phyloP scores from a whole-genome alignment of 176 grass and related monocot species.

The Carex parvula region DNA sequence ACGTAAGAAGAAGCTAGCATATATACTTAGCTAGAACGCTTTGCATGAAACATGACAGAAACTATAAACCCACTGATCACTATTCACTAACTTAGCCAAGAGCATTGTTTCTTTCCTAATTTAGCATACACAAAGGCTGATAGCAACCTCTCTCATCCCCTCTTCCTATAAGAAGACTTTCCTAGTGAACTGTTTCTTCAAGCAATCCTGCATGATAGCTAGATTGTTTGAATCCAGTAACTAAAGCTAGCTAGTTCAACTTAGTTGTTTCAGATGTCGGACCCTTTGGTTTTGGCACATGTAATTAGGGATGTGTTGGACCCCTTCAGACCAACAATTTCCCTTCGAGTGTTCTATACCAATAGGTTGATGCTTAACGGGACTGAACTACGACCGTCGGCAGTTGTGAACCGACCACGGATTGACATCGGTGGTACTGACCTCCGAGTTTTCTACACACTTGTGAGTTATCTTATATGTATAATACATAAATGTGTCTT shows the following conservation, averaged over 20 bases:
- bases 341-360: conserved; percentile 48
- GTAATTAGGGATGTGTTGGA: conserved; percentile 62
- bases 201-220: background rate
- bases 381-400: conserved; percentile 54
- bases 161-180: conserved; percentile 35
- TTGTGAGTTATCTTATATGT: conserved; percentile 44
- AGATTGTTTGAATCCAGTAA: no score
- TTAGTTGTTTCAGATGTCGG: conserved; percentile 2
- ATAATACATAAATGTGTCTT: background rate
- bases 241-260: no score
- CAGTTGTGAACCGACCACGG: conserved; percentile 38
- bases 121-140: conserved; percentile 42
- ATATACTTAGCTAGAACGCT: background rate
- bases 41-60: background rate
- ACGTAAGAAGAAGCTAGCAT: no score
- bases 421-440: conserved; percentile 56
- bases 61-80: background rate
- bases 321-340: conserved; percentile 42
- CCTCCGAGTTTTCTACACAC: conserved; percentile 58
- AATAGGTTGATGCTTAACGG: conserved; percentile 40
- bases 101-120: conserved; percentile 8
- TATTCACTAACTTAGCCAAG: background rate
- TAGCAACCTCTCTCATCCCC: conserved; percentile 27
- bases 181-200: conserved; percentile 1
- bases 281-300: conserved; percentile 40